phyloP scores from a whole-genome alignment of 2,329 filamentous ascomycete genomes.

The Keithomyces neogunnii region DNA sequence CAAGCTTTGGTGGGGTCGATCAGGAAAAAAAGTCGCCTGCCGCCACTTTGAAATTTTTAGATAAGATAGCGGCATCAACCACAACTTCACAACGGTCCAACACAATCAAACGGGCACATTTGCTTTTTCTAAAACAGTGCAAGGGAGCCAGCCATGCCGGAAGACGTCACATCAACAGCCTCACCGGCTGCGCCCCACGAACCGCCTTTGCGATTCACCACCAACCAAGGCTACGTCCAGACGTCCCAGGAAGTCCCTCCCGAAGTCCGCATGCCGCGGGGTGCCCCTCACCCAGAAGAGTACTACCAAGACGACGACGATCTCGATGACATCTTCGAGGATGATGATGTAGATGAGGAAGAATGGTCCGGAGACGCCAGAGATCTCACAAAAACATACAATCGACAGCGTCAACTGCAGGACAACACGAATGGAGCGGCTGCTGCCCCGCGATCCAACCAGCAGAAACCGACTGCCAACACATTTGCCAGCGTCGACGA shows the following conservation, averaged over 20 bases:
- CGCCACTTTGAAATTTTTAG: conserved; percentile 1
- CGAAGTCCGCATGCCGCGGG: conserved; percentile 21
- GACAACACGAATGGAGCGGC: conserved; percentile 23
- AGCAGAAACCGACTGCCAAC: conserved; percentile 72
- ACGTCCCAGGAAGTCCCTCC: conserved; percentile 25
- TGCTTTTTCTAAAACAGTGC: not conserved
- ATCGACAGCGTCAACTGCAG: conserved; percentile 67
- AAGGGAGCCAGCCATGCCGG: conserved; percentile 9
- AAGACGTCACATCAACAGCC: conserved; percentile 12
- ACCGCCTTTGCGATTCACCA: conserved; percentile 34
- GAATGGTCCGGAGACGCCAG: conserved; percentile 50
- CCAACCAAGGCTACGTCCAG: conserved; percentile 33
- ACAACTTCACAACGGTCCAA: not conserved
- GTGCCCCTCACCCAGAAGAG: conserved; percentile 13
- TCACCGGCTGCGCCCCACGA: conserved; percentile 35
- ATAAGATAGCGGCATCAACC: conserved; percentile 6
- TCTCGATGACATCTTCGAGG: conserved; percentile 34
- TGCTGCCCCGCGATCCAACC: conserved; percentile 62
- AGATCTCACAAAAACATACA: conserved; percentile 81
- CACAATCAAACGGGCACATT: not conserved
- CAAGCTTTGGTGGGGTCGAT: not conserved
- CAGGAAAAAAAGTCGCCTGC: not conserved
- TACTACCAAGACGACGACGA: conserved; percentile 28
- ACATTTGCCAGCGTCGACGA: conserved; percentile 75
- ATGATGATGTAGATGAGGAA: conserved; percentile 55